Evolutionary conservation across 2,329 filamentous ascomycete genomes (phyloP).

Genomic region (Amylocarpus encephaloides): DNA sequence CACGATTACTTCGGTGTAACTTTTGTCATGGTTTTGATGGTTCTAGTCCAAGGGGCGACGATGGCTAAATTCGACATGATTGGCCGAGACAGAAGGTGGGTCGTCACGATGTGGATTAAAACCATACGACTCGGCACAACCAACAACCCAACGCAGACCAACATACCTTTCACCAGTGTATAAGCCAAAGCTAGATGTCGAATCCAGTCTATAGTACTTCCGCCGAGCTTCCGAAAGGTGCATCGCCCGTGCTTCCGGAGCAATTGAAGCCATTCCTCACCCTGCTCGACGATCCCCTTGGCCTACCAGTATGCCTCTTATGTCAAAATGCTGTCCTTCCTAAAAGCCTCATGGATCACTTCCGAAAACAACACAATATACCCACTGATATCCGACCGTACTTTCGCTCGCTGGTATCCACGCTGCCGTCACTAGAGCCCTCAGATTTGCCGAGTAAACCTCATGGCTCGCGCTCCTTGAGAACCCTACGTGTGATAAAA

Average conservation of each 20-base stretch:
- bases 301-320: conserved; percentile 11
- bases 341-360: conserved; percentile 15
- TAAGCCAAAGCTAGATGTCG: no score
- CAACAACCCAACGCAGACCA: no score
- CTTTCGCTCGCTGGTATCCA: no score
- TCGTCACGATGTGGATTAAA: no score
- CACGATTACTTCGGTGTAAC: no score
- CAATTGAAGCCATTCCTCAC: conserved; percentile 5
- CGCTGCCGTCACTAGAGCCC: conserved; percentile 5
- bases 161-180: no score
- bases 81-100: no score
- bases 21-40: neutral
- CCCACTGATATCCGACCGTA: conserved; percentile 5
- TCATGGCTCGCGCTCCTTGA: conserved; percentile 9
- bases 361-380: conserved; percentile 17
- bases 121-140: no score
- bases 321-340: conserved; percentile 18
- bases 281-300: conserved; percentile 4
- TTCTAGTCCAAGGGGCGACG: no score
- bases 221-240: no score
- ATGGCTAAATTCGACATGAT: no score
- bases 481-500: conserved; percentile 11
- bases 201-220: no score
- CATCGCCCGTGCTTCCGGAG: neutral
- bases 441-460: conserved; percentile 5